Base-by-base conservation (phyloP, 23 red algal species). In the Gracilariopsis chorda region DNA sequence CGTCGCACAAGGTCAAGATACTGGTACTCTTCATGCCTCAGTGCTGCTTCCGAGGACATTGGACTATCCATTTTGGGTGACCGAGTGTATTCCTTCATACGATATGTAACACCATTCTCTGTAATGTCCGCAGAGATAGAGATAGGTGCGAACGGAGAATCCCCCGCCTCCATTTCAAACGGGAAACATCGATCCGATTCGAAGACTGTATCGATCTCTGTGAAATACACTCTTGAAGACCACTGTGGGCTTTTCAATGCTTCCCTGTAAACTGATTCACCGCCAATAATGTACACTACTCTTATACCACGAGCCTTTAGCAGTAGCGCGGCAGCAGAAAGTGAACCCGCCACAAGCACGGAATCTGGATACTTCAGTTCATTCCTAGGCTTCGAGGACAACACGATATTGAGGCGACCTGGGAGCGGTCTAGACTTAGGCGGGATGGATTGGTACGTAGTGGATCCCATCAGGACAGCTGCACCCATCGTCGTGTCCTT, bases 1-100 rank as follows among this genome's bases (percentile, higher is more conserved):
- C 40, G 44, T 52, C 89, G 88, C 29, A 98, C 93, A 19, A 98
- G 89, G 28, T 94, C 55, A 23, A 98, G 84, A 58, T 98, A 98
- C 76, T 98, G 96, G 34, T 49, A 34, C 74, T 98, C 96, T 39
- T 95, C 93, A 78, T 78, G 88, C 25, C 23, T 29, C 35, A 52
- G 2, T 24, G 56, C 27, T 2, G 52, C 21, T n/a, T 13, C 20
- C 6, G n/a, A 7, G 30, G 52, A 8, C 21, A 23, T 0, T 25
- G 39, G 36, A 43, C 24, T 46, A 6, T 4, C 33, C 23, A 21
- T 16, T 29, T 12, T 41, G 28, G 64, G 46, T 23, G 23, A 40
- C 19, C 90, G 78, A 39, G 62, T 24, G 47, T 85, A 83, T 34
- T 83, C 90, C 49, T 86, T 77, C 34, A 93, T 82, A 21, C 45